A percentile compares a stretch with the other conserved stretches of the same genome.
Conservation (phyloP, 108 stramenopile genomes). For the Nitzschia inconspicua region DNA sequence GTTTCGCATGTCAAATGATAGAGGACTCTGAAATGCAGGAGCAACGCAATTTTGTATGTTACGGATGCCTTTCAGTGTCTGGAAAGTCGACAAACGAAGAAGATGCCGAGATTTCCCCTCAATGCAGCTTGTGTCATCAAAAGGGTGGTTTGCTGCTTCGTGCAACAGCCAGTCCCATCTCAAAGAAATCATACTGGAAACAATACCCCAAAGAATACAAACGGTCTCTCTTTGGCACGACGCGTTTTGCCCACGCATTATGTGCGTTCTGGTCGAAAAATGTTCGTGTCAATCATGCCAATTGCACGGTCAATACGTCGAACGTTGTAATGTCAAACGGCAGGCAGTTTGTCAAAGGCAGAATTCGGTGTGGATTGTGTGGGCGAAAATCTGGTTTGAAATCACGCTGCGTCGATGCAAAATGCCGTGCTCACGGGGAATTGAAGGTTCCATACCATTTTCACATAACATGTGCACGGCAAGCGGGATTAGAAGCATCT, state of each 20-base stretch:
- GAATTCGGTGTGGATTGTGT: conserved; percentile 61
- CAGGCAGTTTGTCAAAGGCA: conserved; percentile 35
- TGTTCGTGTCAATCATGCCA: conserved; percentile 4
- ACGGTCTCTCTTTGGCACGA: conserved; percentile 50
- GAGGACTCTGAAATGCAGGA: conserved; percentile 11
- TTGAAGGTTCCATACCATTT: conserved; percentile 28
- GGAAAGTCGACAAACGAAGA: conserved; percentile 22
- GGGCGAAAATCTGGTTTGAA: conserved; percentile 60
- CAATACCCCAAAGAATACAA: conserved; percentile 34
- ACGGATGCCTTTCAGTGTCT: conserved; percentile 38
- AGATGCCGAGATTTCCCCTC: conserved; percentile 33
- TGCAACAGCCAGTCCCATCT: conserved; percentile 46
- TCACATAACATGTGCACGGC: conserved; percentile 79
- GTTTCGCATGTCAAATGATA: conserved; percentile 48
- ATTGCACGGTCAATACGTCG: conserved; percentile 40
- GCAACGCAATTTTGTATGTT: conserved; percentile 34
- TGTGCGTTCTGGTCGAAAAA: conserved; percentile 65
- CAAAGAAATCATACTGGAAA: conserved; percentile 51
- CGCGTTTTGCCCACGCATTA: conserved; percentile 56
- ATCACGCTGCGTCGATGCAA: conserved; percentile 41
- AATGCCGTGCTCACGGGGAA: conserved; percentile 39
- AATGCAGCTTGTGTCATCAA: conserved; percentile 68
- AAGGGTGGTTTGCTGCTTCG: conserved; percentile 48
- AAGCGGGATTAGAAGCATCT: conserved; percentile 74
- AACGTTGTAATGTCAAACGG: conserved; percentile 72